These are phyloP conservation scores for Phytophthora colocasiae DNA, from an alignment of 352 stramenopile species.

Conservation along the genomic window DNA sequence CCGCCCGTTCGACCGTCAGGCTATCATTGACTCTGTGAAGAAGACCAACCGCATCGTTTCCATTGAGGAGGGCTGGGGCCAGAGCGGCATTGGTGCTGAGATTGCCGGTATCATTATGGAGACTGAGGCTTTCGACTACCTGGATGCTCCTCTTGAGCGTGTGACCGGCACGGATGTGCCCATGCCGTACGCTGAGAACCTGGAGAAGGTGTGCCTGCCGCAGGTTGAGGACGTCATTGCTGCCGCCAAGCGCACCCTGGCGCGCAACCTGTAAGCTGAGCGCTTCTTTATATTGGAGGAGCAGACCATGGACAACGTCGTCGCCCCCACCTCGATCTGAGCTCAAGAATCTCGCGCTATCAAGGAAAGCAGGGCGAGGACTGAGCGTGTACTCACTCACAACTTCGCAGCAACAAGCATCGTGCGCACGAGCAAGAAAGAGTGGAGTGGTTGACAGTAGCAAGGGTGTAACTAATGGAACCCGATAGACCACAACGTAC, in stretches of 20 bases:
- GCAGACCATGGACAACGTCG: slow-evolving; percentile 23
- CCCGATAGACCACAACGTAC: slow-evolving; percentile 40
- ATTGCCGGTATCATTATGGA: slow-evolving; percentile 99
- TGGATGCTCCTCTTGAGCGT: slow-evolving; percentile 98
- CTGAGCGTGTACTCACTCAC: slow-evolving; percentile 29
- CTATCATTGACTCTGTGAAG: slow-evolving; percentile 98
- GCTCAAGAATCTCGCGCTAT: slow-evolving; percentile 38
- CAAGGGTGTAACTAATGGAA: slow-evolving; percentile 44
- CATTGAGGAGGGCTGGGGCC: slow-evolving; percentile 97
- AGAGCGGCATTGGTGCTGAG: slow-evolving; percentile 97
- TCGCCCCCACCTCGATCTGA: slow-evolving; percentile 30
- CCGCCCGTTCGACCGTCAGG: slow-evolving; percentile 96
- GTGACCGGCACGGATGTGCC: slow-evolving; percentile 98
- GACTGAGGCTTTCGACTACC: slow-evolving; percentile 98
- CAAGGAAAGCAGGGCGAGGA: slow-evolving; percentile 37
- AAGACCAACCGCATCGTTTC: slow-evolving; percentile 98
- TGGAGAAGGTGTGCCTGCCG: slow-evolving; percentile 96
- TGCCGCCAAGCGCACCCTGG: slow-evolving; percentile 90
- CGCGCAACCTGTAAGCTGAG: slow-evolving; percentile 71
- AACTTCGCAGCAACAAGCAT: slow-evolving; percentile 27
- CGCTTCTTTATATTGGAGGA: slow-evolving; percentile 15
- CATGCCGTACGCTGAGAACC: slow-evolving; percentile 98
- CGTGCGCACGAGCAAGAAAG: slow-evolving; percentile 33
- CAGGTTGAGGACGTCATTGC: slow-evolving; percentile 95
- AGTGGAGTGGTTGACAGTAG: slow-evolving; percentile 34